Percentiles rank a stretch among this genome's conserved stretches.
phyloP scores from a whole-genome alignment of 148 eudicot genomes.

The Chenopodium formosanum region DNA sequence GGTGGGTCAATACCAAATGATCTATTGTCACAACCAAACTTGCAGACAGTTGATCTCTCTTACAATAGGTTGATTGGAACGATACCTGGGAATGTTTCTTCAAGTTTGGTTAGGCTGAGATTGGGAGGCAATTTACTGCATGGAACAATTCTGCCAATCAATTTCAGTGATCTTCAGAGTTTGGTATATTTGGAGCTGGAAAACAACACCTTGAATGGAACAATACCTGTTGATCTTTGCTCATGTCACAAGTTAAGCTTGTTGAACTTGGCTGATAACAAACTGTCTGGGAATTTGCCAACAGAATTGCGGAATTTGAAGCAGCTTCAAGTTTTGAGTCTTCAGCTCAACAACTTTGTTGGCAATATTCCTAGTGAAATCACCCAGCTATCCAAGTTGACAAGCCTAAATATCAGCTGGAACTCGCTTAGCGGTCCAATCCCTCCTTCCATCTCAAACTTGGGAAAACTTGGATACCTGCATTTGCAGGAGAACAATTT shows the following conservation, averaged over 20 bases:
- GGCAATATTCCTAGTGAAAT: constrained; percentile 64
- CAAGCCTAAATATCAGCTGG: constrained; percentile 56
- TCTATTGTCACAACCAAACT: constrained; percentile 46
- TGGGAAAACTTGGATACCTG: constrained; percentile 49
- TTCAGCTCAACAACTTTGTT: constrained; percentile 51
- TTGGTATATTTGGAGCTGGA: constrained; percentile 71
- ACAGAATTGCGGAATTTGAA: constrained; percentile 39
- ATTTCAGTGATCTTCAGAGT: constrained; percentile 34
- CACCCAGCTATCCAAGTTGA: constrained; percentile 36
- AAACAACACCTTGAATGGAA: constrained; percentile 48
- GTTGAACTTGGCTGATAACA: constrained; percentile 59
- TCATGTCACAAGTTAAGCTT: constrained; percentile 45
- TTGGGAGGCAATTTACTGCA: constrained; percentile 52
- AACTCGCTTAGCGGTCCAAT: constrained; percentile 58
- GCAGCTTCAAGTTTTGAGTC: constrained; percentile 52
- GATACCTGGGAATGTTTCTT: constrained; percentile 46
- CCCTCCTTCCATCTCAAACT: constrained; percentile 50
- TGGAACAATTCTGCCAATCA: constrained; percentile 42
- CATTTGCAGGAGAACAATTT: constrained; percentile 61
- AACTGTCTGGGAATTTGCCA: constrained; percentile 51
- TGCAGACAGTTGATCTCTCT: constrained; percentile 63
- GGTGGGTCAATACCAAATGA: constrained; percentile 52
- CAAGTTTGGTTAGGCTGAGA: constrained; percentile 56
- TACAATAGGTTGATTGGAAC: constrained; percentile 47
- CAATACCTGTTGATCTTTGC: constrained; percentile 56